Conservation (phyloP, 106 monocot genomes). For the Allium cepa region DNA sequence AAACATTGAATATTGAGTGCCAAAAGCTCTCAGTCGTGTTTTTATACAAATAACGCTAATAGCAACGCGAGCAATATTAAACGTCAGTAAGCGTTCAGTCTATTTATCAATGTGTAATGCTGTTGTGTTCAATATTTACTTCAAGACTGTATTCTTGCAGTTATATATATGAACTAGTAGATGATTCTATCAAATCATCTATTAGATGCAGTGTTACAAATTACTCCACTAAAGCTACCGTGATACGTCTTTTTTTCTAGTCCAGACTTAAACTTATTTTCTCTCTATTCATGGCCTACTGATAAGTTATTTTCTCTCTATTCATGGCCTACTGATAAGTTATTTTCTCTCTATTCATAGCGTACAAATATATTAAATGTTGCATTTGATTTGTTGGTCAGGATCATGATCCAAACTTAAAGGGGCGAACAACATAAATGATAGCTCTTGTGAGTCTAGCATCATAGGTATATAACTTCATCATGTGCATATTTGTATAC, state of each 20-base stretch:
- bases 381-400: neutral
- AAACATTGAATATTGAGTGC: no score
- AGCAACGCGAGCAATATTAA: neutral
- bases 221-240: neutral
- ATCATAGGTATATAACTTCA: neutral
- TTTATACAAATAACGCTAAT: neutral
- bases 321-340: no score
- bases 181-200: no score
- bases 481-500: neutral
- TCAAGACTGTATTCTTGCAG: no score
- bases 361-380: no score
- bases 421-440: neutral
- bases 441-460: neutral
- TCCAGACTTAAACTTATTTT: neutral
- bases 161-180: no score
- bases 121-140: no score
- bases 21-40: conserved; percentile 3
- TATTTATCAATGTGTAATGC: neutral
- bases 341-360: neutral
- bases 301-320: no score
- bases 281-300: no score
- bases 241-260: conserved; percentile 12
- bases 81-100: conserved; percentile 13
- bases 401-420: conserved; percentile 3
- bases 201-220: no score